These are phyloP conservation scores for Neonectria neomacrospora DNA, from an alignment of 2,329 filamentous ascomycete species.

Conservation along the genomic window DNA sequence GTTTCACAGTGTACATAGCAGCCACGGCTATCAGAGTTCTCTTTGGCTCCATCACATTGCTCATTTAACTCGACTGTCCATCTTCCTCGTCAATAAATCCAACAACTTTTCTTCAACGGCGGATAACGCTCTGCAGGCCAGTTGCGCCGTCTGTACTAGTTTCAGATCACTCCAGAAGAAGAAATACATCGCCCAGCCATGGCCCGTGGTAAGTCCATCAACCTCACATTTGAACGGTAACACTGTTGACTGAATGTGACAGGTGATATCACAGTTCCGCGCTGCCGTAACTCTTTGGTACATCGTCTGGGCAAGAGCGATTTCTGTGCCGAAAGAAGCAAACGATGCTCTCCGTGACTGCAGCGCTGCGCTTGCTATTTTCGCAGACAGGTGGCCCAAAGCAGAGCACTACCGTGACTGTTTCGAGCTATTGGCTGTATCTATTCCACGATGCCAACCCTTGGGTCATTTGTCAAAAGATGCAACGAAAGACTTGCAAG, in stretches of 20 bases:
- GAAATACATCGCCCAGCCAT: constrained; percentile 10
- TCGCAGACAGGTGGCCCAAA: constrained; percentile 6
- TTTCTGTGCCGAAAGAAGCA: constrained; percentile 9
- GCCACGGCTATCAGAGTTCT: constrained; percentile 8
- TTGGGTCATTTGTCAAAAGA: constrained; percentile 1
- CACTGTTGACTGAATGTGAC: neutral
- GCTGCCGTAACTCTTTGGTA: constrained; percentile 12
- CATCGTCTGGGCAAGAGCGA: constrained; percentile 11
- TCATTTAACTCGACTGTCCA: constrained; percentile 12
- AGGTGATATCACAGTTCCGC: constrained; percentile 11
- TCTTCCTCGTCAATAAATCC: constrained; percentile 6
- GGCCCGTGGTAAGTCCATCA: constrained; percentile 2
- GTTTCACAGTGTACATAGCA: constrained; percentile 1
- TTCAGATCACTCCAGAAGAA: constrained; percentile 9
- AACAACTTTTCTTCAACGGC: constrained; percentile 9
- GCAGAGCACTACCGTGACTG: constrained; percentile 13
- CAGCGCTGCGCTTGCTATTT: constrained; percentile 6
- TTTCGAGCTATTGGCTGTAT: constrained; percentile 10
- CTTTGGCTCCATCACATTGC: constrained; percentile 12
- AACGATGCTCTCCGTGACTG: constrained; percentile 7
- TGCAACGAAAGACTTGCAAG: neutral
- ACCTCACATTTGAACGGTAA: neutral
- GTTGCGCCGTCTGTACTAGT: constrained; percentile 3
- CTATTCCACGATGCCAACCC: constrained; percentile 9
- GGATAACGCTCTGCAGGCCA: constrained; percentile 3